Evolutionary conservation across 495 filamentous ascomycete genomes (phyloP).

Genomic region (Xylaria cubensis): DNA sequence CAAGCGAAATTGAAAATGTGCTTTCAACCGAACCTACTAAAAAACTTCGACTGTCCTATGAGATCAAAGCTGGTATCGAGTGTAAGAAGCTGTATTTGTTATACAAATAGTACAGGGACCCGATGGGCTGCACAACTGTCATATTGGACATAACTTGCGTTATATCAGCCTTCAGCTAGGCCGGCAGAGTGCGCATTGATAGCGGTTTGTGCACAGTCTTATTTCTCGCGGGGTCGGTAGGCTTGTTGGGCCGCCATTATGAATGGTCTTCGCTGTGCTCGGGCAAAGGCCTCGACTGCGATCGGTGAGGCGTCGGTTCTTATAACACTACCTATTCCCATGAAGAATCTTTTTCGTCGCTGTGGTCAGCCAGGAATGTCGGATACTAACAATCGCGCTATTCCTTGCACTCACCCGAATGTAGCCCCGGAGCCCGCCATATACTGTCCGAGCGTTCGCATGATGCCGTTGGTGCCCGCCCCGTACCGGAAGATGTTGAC

Average conservation of each 20-base stretch:
- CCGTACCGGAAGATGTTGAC: slow-evolving; percentile 95
- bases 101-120: slow-evolving; percentile 25
- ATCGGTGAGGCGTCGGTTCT: slow-evolving; percentile 77
- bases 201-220: background rate
- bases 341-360: slow-evolving; percentile 79
- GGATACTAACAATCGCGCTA: background rate
- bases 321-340: slow-evolving; percentile 97
- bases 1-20: background rate
- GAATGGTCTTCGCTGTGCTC: slow-evolving; percentile 64
- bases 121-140: slow-evolving; percentile 7
- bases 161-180: background rate
- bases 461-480: slow-evolving; percentile 88
- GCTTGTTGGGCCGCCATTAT: slow-evolving; percentile 62
- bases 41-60: background rate
- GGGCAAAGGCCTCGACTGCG: slow-evolving; percentile 65
- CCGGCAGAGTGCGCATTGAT: background rate
- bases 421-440: slow-evolving; percentile 97
- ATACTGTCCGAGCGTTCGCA: slow-evolving; percentile 92
- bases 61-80: slow-evolving; percentile 10
- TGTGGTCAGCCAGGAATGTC: background rate
- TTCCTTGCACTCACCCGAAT: slow-evolving; percentile 74
- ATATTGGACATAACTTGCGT: background rate
- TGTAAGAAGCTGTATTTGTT: slow-evolving; percentile 12
- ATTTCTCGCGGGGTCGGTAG: slow-evolving; percentile 46
- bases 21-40: background rate